Evolutionary conservation across 2,329 filamentous ascomycete species (phyloP).

Genomic region (Beauveria brongniartii): DNA sequence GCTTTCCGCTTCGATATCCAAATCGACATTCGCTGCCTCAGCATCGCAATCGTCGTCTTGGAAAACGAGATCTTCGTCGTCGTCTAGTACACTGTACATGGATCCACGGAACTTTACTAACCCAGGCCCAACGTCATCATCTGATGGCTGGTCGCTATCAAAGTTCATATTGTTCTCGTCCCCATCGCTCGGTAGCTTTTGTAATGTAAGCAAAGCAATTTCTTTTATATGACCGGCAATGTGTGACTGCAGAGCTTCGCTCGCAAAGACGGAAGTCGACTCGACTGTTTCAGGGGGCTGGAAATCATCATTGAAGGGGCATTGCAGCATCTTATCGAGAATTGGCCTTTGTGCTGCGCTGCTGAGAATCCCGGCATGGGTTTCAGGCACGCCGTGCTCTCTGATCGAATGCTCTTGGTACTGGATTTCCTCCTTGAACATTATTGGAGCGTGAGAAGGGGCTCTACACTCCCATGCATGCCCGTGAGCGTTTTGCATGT

Average conservation of each 20-base stretch:
- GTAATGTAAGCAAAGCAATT: constrained; percentile 23
- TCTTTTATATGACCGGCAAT: constrained; percentile 23
- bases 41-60: constrained; percentile 14
- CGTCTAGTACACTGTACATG: constrained; percentile 22
- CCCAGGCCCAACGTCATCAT: constrained; percentile 16
- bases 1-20: constrained; percentile 11
- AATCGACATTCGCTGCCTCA: constrained; percentile 8
- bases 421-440: constrained; percentile 19
- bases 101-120: constrained; percentile 16
- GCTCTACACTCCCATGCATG: constrained; percentile 22
- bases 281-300: constrained; percentile 16
- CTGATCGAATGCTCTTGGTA: constrained; percentile 19
- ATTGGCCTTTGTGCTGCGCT: constrained; percentile 19
- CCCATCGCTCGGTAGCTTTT: constrained; percentile 21
- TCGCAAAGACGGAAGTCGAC: constrained; percentile 15
- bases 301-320: constrained; percentile 23
- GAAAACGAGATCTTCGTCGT: constrained; percentile 20
- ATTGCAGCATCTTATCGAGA: constrained; percentile 18
- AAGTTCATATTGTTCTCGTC: constrained; percentile 17
- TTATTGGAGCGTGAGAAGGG: constrained; percentile 20
- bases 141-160: constrained; percentile 19
- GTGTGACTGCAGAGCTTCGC: constrained; percentile 22
- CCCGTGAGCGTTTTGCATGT: constrained; percentile 21
- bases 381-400: constrained; percentile 15
- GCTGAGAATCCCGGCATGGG: constrained; percentile 16